Evolutionary conservation across 805 yeast genomes (phyloP), one percentile per base, ranked within the genome.

Genomic region (Lipomyces spencermartinsiae): DNA sequence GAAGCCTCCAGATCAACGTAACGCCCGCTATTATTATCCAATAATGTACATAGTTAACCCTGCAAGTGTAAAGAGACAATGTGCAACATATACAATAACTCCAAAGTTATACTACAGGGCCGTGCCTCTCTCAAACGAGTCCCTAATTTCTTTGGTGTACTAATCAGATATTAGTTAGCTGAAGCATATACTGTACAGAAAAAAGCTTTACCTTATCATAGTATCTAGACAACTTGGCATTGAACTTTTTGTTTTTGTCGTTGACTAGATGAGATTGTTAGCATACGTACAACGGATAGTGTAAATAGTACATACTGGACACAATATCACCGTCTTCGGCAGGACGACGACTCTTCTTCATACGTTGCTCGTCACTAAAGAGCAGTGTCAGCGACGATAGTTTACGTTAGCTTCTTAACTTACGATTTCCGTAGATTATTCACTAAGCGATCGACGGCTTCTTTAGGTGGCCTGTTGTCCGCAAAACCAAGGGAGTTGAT

Each of bases 171-270:
- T 53, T 31, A 53, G 34, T 6, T 31, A 14, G 16, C 56, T 10
- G 14, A 29, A 16, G n/a, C 33, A 25, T 9, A 10, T 31, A 53
- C 31, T 31, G 34, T n/a, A 14, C 16, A 53, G 56, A 12, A 53
- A n/a, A 25, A 6, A 53, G 8, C 31, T 31, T 53, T 25, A 53
- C 56, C 56, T 81, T 79, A 67, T 83, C 84, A 72, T 86, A 87
- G 69, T 86, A 86, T 39, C 93, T 80, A 58, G 84, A 77, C 71
- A 91, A 79, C 74, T 91, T 90, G 75, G 84, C 85, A 78, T 90
- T 91, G 78, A 90, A 91, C 72, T 89, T 88, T 75, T 83, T 85
- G 80, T 91, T 91, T 77, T 88, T 88, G 71, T 88, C 92, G 75
- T 89, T 90, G 75, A 91, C 86, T 76, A 79, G 84, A 22, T 46